A percentile compares a stretch with the other conserved stretches of the same genome.
Evolutionary conservation across 164 flowering plant genomes (phyloP).

Genomic region (Vitis rupestris): DNA sequence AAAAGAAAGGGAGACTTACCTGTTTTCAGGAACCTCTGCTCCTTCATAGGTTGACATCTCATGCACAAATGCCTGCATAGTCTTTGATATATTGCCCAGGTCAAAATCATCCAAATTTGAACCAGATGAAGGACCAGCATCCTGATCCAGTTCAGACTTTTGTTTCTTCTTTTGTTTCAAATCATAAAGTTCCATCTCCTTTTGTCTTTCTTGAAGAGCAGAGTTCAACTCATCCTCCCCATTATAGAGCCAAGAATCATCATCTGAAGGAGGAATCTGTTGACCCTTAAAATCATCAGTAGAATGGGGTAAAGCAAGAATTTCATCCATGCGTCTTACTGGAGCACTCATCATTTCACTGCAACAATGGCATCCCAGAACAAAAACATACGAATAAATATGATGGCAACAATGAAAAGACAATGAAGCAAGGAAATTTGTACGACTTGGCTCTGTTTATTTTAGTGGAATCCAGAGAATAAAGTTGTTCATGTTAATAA

Average conservation of each 20-base stretch:
- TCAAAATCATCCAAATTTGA: constrained; percentile 43
- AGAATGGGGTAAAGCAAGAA: constrained; percentile 65
- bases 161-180: constrained; percentile 44
- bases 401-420: neutral
- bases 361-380: constrained; percentile 18
- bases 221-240: constrained; percentile 87
- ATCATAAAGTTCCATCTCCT: constrained; percentile 81
- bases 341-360: constrained; percentile 89
- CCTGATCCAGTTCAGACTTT: constrained; percentile 46
- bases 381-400: neutral
- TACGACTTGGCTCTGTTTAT: no score
- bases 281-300: constrained; percentile 58
- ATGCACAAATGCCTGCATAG: constrained; percentile 75
- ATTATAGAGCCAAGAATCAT: constrained; percentile 89
- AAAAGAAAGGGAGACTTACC: constrained; percentile 32
- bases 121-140: constrained; percentile 31
- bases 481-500: no score
- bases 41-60: constrained; percentile 83
- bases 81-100: constrained; percentile 62
- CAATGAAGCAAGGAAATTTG: neutral
- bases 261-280: constrained; percentile 81
- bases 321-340: constrained; percentile 81
- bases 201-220: constrained; percentile 74
- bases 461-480: no score
- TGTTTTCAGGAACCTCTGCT: constrained; percentile 76